Evolutionary conservation across 2,329 filamentous ascomycete genomes (phyloP), one percentile per base, ranked within the genome.

Genomic region (Xylariaceae sp.): DNA sequence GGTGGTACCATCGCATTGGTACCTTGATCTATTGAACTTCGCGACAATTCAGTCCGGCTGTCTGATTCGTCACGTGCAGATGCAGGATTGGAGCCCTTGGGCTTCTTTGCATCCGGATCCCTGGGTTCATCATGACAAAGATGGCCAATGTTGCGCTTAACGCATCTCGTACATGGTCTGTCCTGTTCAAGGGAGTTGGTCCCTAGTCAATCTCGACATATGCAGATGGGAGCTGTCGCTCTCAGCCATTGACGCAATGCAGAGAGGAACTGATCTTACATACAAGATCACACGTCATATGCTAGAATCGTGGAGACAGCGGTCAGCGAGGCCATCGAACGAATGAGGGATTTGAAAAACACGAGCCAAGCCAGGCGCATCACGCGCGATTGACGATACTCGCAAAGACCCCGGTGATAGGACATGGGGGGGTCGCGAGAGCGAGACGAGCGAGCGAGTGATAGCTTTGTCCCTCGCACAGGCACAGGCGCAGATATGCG

Each of bases 111-210:
- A 63, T 87, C 84, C 67, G 86, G 80, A 71, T 99, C 93, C 75
- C 93, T 88, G 67, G 92, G 93, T 77, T 97, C 94, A 76, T 99
- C 94, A 78, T 97, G 94, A 76, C 94, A 99, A 66, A 99, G 83
- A 76, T 99, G 94, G 70, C 93, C 94, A 75, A 99, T 99, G 78
- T 96, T 96, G 72, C 94, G 88, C 79, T 97, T 99, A 77, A 97
- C 90, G 80, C 94, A 99, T 77, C 94, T 86, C 70, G 91, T 93
- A 83, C 94, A 99, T 71, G 94, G 94, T 73, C 94, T 88, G 80
- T 96, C 91, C 91, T 95, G 75, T 71, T 69, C 66, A 70, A 70
- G 62, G 57, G 65, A 62, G 68, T 65, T 66, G 69, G 71, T 72
- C 65, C 68, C 73, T 69, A 68, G 72, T 68, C 65, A 73, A 67